A percentile compares a stretch with the other conserved stretches of the same genome.
Evolutionary conservation across 164 flowering plant genomes (phyloP).

Genomic region (grape (Vitis vinifera)): DNA sequence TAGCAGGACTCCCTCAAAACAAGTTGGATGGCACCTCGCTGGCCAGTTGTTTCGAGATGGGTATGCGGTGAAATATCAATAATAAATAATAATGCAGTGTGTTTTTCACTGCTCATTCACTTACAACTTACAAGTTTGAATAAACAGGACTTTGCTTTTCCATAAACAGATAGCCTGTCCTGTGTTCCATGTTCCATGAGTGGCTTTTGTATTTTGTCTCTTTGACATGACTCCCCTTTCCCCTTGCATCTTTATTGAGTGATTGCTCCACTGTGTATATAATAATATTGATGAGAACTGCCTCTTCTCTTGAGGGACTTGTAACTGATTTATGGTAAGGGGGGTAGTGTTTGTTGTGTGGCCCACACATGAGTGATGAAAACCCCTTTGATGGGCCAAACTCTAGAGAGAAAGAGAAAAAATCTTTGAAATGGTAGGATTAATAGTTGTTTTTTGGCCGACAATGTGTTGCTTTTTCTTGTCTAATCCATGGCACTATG

Average conservation of each 20-base stretch:
- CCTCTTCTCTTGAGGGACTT: background rate
- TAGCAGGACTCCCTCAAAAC: background rate
- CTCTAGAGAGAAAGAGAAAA: background rate
- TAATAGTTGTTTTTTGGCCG: constrained; percentile 15
- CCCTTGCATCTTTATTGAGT: too few species aligned
- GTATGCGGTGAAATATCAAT: too few species aligned
- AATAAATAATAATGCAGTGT: too few species aligned
- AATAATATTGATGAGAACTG: background rate
- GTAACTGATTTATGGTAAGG: background rate
- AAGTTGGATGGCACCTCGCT: background rate
- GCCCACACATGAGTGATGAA: background rate
- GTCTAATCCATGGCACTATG: constrained; percentile 17
- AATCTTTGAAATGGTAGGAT: constrained; percentile 5
- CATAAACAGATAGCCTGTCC: constrained; percentile 4
- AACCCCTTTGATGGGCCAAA: background rate
- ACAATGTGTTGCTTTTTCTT: constrained; percentile 9
- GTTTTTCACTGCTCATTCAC: too few species aligned
- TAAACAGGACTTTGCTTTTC: background rate
- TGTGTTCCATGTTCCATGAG: background rate
- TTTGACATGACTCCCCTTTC: constrained; percentile 11
- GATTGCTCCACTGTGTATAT: too few species aligned
- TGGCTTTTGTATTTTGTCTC: background rate
- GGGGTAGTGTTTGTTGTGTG: background rate
- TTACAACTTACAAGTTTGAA: background rate
- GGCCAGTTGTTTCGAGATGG: background rate